Evolutionary conservation across 2,329 filamentous ascomycete species (phyloP).

Genomic region (Tolypocladium album): DNA sequence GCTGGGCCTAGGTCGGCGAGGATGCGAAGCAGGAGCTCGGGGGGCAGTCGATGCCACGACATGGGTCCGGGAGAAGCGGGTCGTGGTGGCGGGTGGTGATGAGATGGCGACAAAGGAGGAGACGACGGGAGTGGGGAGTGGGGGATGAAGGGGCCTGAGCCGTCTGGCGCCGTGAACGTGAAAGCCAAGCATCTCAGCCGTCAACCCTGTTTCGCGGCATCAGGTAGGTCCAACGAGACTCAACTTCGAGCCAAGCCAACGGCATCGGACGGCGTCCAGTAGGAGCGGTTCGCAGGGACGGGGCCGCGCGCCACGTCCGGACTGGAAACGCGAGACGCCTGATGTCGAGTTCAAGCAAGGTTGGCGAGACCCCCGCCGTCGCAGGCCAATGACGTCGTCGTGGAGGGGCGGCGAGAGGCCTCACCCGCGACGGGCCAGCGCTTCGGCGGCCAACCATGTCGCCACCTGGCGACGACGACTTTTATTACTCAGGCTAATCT

Average conservation of each 20-base stretch:
- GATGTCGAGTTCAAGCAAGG: not conserved
- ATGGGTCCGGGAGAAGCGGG: not conserved
- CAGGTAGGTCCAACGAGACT: no score
- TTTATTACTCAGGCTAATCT: not conserved
- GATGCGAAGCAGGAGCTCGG: not conserved
- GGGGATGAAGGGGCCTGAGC: no score
- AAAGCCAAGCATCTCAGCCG: no score
- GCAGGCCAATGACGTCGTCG: slow-evolving; percentile 1
- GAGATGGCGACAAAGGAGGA: no score
- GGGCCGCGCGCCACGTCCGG: not conserved
- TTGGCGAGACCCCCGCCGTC: not conserved
- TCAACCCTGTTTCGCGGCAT: no score
- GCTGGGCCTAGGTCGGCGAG: not conserved
- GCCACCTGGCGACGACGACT: not conserved
- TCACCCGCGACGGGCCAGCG: not conserved
- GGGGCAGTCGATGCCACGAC: not conserved
- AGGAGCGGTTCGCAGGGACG: no score
- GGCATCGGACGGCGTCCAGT: no score
- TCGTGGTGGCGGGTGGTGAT: not conserved
- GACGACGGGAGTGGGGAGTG: no score
- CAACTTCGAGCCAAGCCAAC: no score
- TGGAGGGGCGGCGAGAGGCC: not conserved
- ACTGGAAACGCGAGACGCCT: not conserved
- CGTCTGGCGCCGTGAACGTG: no score
- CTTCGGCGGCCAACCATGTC: not conserved